These are phyloP conservation scores for Porphyrellus cyaneotinctus DNA, from an alignment of 768 basidiomycete genomes.

Conservation along the genomic window DNA sequence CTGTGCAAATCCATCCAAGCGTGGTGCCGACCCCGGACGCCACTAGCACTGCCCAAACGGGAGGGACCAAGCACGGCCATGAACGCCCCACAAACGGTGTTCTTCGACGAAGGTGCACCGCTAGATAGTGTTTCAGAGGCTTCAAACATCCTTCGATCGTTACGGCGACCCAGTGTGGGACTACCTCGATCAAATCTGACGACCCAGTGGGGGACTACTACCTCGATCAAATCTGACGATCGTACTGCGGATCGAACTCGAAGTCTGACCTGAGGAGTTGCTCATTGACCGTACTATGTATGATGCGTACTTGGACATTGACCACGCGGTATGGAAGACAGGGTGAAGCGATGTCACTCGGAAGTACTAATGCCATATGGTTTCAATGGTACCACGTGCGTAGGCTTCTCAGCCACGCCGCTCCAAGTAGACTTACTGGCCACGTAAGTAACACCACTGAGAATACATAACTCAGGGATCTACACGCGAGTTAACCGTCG, in stretches of 20 bases:
- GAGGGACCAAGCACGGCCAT: background rate
- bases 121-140: background rate
- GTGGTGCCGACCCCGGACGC: background rate
- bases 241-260: background rate
- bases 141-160: background rate
- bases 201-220: too few species aligned
- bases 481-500: too few species aligned
- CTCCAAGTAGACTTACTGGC: too few species aligned
- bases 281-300: background rate
- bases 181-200: background rate
- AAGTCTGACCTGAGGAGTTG: background rate
- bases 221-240: background rate
- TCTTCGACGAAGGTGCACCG: background rate
- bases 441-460: too few species aligned
- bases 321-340: too few species aligned
- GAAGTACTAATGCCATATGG: too few species aligned
- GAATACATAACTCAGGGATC: too few species aligned
- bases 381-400: too few species aligned
- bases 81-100: background rate
- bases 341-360: too few species aligned
- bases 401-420: too few species aligned
- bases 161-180: too few species aligned
- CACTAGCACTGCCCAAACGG: background rate
- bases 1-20: background rate
- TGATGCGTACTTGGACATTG: background rate